Conservation (phyloP, 2,329 filamentous ascomycete species). For the Cadophora sp. region DNA sequence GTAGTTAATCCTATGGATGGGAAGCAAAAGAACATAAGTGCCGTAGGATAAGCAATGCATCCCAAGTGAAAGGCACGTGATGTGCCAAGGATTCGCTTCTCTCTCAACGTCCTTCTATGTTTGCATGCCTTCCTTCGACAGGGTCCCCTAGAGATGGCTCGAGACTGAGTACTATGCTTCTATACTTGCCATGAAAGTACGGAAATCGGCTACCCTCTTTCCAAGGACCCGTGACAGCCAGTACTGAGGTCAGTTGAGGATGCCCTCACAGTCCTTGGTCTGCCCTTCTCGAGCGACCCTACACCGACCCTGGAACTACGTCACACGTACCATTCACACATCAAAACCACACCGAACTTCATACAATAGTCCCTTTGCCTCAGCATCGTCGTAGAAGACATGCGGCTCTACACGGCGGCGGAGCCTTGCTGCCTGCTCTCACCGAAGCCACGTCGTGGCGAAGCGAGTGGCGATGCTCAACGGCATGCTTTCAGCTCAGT, state of each 20-base stretch:
- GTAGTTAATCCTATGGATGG: no score
- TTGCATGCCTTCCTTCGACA: not conserved
- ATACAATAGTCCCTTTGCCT: not conserved
- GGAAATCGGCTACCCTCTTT: not conserved
- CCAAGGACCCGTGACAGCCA: not conserved
- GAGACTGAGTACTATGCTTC: not conserved
- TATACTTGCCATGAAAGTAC: not conserved
- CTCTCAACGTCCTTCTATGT: not conserved
- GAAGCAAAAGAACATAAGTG: no score
- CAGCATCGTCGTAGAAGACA: no score
- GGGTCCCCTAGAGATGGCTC: not conserved
- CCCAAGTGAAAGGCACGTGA: not conserved
- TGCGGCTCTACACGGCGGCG: not conserved
- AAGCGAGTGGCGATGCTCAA: not conserved
- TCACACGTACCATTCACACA: not conserved
- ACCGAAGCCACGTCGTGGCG: slow-evolving; percentile 15
- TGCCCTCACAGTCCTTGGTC: not conserved
- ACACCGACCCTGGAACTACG: not conserved
- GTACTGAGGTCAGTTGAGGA: not conserved
- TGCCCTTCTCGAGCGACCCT: not conserved
- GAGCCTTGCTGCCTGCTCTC: slow-evolving; percentile 11
- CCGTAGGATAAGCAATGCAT: no score
- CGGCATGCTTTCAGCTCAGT: not conserved
- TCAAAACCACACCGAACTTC: not conserved
- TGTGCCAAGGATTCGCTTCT: not conserved